Conservation (phyloP, 1,139 yeast species). For the Komagataea norvegica region DNA sequence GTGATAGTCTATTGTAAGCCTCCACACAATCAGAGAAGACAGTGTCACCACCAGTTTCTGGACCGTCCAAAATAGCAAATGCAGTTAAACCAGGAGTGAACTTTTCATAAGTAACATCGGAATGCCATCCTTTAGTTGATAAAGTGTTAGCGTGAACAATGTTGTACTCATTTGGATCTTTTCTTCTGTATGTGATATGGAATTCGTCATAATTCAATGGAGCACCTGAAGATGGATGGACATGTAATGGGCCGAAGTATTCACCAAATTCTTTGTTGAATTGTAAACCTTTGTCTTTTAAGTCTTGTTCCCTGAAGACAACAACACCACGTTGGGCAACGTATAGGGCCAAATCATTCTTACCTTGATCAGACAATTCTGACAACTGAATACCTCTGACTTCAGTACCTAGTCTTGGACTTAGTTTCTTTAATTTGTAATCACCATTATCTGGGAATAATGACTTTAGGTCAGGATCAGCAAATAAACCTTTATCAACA, state of each 20-base stretch:
- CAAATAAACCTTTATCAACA: slow-evolving; percentile 51
- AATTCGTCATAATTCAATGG: slow-evolving; percentile 56
- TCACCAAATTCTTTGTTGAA: slow-evolving; percentile 51
- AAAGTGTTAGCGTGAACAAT: slow-evolving; percentile 35
- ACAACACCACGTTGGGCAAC: slow-evolving; percentile 67
- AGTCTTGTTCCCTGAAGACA: slow-evolving; percentile 63
- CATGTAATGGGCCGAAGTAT: slow-evolving; percentile 64
- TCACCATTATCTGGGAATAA: slow-evolving; percentile 37
- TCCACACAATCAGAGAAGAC: slow-evolving; percentile 59
- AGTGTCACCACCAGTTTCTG: slow-evolving; percentile 73
- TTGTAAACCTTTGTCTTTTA: slow-evolving; percentile 51
- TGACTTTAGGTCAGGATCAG: slow-evolving; percentile 50
- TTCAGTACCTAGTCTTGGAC: slow-evolving; percentile 64
- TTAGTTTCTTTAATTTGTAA: slow-evolving; percentile 13
- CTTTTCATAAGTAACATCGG: slow-evolving; percentile 65
- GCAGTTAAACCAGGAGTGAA: slow-evolving; percentile 69
- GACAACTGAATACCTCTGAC: slow-evolving; percentile 56
- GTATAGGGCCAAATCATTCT: slow-evolving; percentile 59
- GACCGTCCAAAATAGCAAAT: slow-evolving; percentile 56
- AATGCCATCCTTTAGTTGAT: slow-evolving; percentile 51
- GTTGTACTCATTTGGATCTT: slow-evolving; percentile 36
- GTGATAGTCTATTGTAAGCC: slow-evolving; percentile 66
- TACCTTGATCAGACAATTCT: slow-evolving; percentile 45
- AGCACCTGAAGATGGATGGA: slow-evolving; percentile 71
- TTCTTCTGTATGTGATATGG: slow-evolving; percentile 56